Conservation (phyloP, 2,329 filamentous ascomycete species). For the Pochonia chlamydosporia region DNA sequence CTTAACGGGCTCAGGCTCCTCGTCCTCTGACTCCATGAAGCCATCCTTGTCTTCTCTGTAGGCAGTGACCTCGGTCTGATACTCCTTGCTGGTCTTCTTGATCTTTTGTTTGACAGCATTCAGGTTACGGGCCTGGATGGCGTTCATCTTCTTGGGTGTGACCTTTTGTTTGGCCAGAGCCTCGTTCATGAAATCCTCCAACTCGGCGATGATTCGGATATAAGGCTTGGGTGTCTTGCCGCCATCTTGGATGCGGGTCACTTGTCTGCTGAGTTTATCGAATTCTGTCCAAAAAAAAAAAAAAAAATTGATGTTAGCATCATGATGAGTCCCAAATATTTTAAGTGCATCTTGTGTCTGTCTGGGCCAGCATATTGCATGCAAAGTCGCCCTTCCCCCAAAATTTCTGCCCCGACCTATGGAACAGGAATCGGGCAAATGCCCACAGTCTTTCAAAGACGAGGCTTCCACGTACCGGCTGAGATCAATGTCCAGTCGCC, state of each 20-base stretch:
- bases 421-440: background rate
- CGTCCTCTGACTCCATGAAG: conserved; percentile 81
- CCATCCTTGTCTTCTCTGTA: conserved; percentile 81
- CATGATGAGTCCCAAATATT: background rate
- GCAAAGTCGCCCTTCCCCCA: no score
- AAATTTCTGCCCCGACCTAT: background rate
- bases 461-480: conserved; percentile 54
- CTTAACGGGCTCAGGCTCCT: conserved; percentile 56
- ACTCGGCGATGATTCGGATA: conserved; percentile 85
- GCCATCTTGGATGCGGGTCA: conserved; percentile 69
- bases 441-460: background rate
- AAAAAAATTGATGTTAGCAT: conserved; percentile 8
- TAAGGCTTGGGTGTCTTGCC: conserved; percentile 84
- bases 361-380: no score
- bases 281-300: conserved; percentile 56
- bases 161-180: conserved; percentile 93
- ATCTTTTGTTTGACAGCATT: conserved; percentile 98
- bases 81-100: conserved; percentile 98
- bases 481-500: conserved; percentile 95
- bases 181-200: conserved; percentile 94
- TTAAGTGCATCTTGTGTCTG: background rate
- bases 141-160: conserved; percentile 97
- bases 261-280: conserved; percentile 87
- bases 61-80: conserved; percentile 77
- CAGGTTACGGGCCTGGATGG: conserved; percentile 84